Evolutionary conservation across 768 basidiomycete genomes (phyloP).

Genomic region (Amanita subjunquillea): DNA sequence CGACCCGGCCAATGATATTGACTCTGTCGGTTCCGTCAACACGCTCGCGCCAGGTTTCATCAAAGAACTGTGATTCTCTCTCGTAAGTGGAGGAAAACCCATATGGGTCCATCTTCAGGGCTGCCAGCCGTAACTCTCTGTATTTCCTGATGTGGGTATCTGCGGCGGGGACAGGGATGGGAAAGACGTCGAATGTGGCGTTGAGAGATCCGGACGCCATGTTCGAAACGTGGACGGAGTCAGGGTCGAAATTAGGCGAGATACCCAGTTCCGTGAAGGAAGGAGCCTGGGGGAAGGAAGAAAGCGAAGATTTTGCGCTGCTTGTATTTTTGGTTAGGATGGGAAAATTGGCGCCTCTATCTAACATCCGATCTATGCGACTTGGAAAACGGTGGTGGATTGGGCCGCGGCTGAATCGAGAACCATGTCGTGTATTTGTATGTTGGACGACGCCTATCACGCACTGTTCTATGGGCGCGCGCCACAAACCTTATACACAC

Average conservation of each 20-base stretch:
- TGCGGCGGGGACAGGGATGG: constrained; percentile 13
- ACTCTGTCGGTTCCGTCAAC: constrained; percentile 12
- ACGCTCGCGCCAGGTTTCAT: constrained; percentile 16
- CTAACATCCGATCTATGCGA: background rate
- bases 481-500: background rate
- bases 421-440: background rate
- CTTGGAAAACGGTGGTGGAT: background rate
- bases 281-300: background rate
- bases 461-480: background rate
- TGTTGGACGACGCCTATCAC: too few species aligned
- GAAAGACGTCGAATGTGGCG: constrained; percentile 7
- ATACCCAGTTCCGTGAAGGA: background rate
- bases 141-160: constrained; percentile 13
- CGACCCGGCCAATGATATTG: constrained; percentile 10
- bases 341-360: background rate
- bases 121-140: constrained; percentile 15
- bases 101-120: constrained; percentile 18
- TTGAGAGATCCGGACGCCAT: background rate
- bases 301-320: background rate
- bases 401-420: background rate
- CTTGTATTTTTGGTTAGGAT: background rate
- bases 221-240: background rate
- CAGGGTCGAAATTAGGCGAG: background rate
- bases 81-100: constrained; percentile 18
- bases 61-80: constrained; percentile 13